Evolutionary conservation across 805 yeast species (phyloP).

Genomic region (Kregervanrija fluxuum): DNA sequence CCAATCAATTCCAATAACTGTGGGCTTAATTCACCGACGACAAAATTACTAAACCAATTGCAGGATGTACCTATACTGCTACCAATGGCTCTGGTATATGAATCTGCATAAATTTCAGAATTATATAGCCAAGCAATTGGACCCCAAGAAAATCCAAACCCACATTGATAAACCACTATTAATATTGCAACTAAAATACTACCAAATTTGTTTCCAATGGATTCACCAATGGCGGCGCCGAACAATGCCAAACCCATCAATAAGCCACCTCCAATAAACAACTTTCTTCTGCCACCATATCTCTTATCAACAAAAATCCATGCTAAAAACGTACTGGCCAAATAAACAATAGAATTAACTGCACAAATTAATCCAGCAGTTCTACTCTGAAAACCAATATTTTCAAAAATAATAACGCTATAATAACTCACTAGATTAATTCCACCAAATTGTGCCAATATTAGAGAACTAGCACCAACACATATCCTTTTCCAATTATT

Average conservation of each 20-base stretch:
- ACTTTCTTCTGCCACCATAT: constrained; percentile 75
- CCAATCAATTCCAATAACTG: constrained; percentile 64
- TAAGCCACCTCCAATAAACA: constrained; percentile 66
- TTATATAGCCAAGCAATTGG: constrained; percentile 86
- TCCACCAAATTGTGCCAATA: constrained; percentile 87
- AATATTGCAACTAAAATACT: constrained; percentile 65
- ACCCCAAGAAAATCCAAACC: constrained; percentile 87
- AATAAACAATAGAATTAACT: constrained; percentile 53
- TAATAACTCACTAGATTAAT: constrained; percentile 84
- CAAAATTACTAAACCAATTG: constrained; percentile 84
- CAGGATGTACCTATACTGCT: constrained; percentile 84
- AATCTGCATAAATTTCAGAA: constrained; percentile 74
- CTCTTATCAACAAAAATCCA: constrained; percentile 72
- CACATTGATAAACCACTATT: constrained; percentile 72
- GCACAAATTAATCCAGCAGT: constrained; percentile 86
- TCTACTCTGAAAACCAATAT: constrained; percentile 85
- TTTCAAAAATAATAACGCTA: constrained; percentile 85
- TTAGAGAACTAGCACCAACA: constrained; percentile 78
- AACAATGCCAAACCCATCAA: constrained; percentile 65
- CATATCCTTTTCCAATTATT: constrained; percentile 44
- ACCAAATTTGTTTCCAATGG: constrained; percentile 43
- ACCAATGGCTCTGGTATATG: constrained; percentile 71
- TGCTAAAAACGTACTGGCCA: constrained; percentile 67
- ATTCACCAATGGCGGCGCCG: constrained; percentile 54
- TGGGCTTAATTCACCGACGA: constrained; percentile 90